A percentile compares a stretch with the other conserved stretches of the same genome.
phyloP scores from a whole-genome alignment of 345 rosid genomes.

The Raphanus sativus region DNA sequence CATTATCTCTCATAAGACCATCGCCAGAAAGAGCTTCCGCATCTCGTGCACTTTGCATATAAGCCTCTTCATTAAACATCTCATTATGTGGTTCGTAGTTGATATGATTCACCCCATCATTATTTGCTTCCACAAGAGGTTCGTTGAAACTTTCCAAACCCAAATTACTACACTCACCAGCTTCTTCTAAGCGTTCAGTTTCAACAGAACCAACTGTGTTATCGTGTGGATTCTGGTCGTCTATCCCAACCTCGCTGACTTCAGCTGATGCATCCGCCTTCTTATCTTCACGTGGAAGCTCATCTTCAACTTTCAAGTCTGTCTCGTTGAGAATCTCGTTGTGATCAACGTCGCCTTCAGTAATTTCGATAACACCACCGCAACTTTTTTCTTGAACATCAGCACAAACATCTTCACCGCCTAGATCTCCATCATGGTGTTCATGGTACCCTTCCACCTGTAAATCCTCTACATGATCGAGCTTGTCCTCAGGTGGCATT shows the following conservation, averaged over 20 bases:
- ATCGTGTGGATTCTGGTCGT: slow-evolving; percentile 30
- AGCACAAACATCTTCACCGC: slow-evolving; percentile 35
- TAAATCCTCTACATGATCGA: slow-evolving; percentile 28
- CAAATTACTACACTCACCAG: slow-evolving; percentile 31
- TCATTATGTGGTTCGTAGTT: slow-evolving; percentile 40
- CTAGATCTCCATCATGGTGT: slow-evolving; percentile 26
- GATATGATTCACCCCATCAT: slow-evolving; percentile 42
- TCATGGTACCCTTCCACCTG: slow-evolving; percentile 35
- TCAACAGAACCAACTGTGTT: slow-evolving; percentile 31
- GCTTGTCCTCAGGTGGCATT: slow-evolving; percentile 39
- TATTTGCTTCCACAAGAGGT: slow-evolving; percentile 40
- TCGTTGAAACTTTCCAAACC: slow-evolving; percentile 43
- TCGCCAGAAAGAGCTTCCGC: slow-evolving; percentile 35
- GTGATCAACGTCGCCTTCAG: slow-evolving; percentile 31
- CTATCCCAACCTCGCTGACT: slow-evolving; percentile 34
- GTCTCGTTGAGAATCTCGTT: slow-evolving; percentile 37
- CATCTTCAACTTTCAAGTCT: slow-evolving; percentile 39
- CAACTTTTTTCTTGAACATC: slow-evolving; percentile 34
- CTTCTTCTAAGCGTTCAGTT: slow-evolving; percentile 31
- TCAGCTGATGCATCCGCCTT: slow-evolving; percentile 42
- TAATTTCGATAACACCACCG: slow-evolving; percentile 36
- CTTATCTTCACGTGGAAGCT: slow-evolving; percentile 43
- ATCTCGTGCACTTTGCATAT: slow-evolving; percentile 41
- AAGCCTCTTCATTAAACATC: slow-evolving; percentile 36
- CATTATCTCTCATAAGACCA: slow-evolving; percentile 37